Conservation (phyloP, 805 yeast genomes). For the Vanderwaltozyma polyspora region DNA sequence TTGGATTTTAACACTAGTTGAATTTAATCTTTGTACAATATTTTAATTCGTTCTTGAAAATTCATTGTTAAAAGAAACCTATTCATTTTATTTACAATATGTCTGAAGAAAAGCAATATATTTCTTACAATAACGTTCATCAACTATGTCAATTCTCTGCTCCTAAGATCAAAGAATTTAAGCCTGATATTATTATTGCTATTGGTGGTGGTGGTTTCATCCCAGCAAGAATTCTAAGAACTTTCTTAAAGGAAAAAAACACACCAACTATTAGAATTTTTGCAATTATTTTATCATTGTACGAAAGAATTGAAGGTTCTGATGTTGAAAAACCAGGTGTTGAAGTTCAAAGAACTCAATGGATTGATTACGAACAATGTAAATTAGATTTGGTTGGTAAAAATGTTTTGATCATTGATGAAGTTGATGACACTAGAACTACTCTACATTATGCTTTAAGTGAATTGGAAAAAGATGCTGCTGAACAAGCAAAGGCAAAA, state of each 20-base stretch:
- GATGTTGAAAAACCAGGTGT: slow-evolving; percentile 50
- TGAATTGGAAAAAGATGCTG: slow-evolving; percentile 65
- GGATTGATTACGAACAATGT: slow-evolving; percentile 68
- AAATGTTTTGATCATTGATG: slow-evolving; percentile 65
- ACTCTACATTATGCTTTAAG: slow-evolving; percentile 70
- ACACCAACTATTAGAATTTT: slow-evolving; percentile 83
- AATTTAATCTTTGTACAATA: no score
- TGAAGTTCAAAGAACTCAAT: slow-evolving; percentile 65
- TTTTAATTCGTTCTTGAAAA: no score
- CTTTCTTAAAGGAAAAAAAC: slow-evolving; percentile 82
- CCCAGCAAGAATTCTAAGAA: slow-evolving; percentile 91
- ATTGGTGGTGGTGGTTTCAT: slow-evolving; percentile 98
- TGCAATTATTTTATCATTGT: slow-evolving; percentile 86
- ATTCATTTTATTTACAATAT: no score
- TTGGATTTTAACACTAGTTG: no score
- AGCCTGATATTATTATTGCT: slow-evolving; percentile 87
- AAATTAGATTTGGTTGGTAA: slow-evolving; percentile 51
- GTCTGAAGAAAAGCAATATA: slow-evolving; percentile 46
- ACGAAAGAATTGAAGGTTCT: slow-evolving; percentile 67
- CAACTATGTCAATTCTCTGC: slow-evolving; percentile 58
- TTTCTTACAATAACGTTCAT: slow-evolving; percentile 72
- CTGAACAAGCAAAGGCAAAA: slow-evolving; percentile 42
- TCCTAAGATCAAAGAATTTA: slow-evolving; percentile 51
- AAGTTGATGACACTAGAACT: slow-evolving; percentile 80
- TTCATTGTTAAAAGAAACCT: no score